Evolutionary conservation across 2,329 filamentous ascomycete genomes (phyloP).

Genomic region (Tolypocladium sp.): DNA sequence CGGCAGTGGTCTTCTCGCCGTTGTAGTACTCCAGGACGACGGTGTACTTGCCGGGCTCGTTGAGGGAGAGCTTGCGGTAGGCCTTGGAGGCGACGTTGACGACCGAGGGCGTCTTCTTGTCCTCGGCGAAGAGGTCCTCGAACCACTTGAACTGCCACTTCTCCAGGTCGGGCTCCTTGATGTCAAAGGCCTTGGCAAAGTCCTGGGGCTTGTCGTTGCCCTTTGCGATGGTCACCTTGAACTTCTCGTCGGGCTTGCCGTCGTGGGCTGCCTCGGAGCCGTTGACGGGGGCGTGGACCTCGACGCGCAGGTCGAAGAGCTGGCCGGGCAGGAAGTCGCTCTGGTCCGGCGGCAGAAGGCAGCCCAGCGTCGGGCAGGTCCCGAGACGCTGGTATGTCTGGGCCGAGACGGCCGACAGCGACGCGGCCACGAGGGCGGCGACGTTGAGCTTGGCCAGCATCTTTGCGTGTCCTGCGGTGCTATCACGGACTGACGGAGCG

Average conservation of each 20-base stretch:
- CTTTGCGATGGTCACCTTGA: slow-evolving; percentile 67
- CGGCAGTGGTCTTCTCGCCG: slow-evolving; percentile 60
- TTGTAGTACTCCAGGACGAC: slow-evolving; percentile 70
- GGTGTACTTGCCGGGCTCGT: slow-evolving; percentile 71
- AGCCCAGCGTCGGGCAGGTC: slow-evolving; percentile 49
- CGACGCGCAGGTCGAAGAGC: slow-evolving; percentile 74
- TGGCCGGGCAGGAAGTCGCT: slow-evolving; percentile 78
- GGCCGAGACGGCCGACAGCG: slow-evolving; percentile 32
- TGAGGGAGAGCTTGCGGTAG: slow-evolving; percentile 66
- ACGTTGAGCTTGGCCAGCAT: slow-evolving; percentile 29
- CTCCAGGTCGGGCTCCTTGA: slow-evolving; percentile 64
- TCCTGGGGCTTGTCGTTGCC: slow-evolving; percentile 43
- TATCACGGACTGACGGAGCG: background rate
- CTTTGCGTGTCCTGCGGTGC: background rate
- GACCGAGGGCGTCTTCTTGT: slow-evolving; percentile 57
- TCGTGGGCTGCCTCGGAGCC: slow-evolving; percentile 68
- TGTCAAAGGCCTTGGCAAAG: slow-evolving; percentile 58
- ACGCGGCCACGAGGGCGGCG: slow-evolving; percentile 22
- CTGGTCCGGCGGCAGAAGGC: slow-evolving; percentile 52
- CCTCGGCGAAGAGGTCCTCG: slow-evolving; percentile 72
- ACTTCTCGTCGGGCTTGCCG: slow-evolving; percentile 61
- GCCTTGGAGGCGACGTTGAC: slow-evolving; percentile 76
- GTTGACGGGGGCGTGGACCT: slow-evolving; percentile 74
- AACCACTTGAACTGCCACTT: slow-evolving; percentile 80
- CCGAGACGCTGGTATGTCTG: slow-evolving; percentile 54